Percentiles rank a stretch among this genome's conserved stretches.
phyloP scores from a whole-genome alignment of 331 rosid genomes.

The Rosa hybrid region DNA sequence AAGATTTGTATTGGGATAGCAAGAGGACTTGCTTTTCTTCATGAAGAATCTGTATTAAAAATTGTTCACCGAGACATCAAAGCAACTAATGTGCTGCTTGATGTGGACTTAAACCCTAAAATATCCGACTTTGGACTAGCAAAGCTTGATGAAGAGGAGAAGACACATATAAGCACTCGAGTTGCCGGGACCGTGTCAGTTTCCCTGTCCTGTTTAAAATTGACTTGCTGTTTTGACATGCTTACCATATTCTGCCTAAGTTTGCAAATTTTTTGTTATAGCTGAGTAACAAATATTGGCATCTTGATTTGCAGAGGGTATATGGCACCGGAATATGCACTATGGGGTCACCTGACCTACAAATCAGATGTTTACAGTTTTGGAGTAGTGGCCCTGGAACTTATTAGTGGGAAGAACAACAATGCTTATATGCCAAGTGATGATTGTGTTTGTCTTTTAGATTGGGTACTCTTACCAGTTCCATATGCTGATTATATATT shows the following conservation, averaged over 20 bases:
- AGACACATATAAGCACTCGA: constrained; percentile 61
- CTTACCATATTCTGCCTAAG: neutral
- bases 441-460: constrained; percentile 45
- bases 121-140: constrained; percentile 85
- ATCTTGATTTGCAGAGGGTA: constrained; percentile 42
- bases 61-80: constrained; percentile 74
- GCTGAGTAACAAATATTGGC: neutral
- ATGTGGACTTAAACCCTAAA: constrained; percentile 61
- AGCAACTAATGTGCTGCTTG: constrained; percentile 71
- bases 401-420: constrained; percentile 46
- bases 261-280: neutral
- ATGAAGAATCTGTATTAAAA: constrained; percentile 65
- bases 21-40: constrained; percentile 76
- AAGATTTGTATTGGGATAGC: constrained; percentile 72
- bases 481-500: neutral
- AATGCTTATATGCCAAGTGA: constrained; percentile 35
- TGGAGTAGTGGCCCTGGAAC: constrained; percentile 51
- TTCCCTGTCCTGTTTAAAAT: neutral
- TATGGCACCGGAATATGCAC: constrained; percentile 54
- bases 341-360: constrained; percentile 47
- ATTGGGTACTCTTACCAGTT: constrained; percentile 33
- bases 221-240: neutral
- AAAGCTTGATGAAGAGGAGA: constrained; percentile 62
- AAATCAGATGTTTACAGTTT: constrained; percentile 56
- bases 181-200: constrained; percentile 72